These are phyloP conservation scores for Camellia lanceoleosa DNA, from an alignment of 148 eudicot species.

Conservation along the genomic window DNA sequence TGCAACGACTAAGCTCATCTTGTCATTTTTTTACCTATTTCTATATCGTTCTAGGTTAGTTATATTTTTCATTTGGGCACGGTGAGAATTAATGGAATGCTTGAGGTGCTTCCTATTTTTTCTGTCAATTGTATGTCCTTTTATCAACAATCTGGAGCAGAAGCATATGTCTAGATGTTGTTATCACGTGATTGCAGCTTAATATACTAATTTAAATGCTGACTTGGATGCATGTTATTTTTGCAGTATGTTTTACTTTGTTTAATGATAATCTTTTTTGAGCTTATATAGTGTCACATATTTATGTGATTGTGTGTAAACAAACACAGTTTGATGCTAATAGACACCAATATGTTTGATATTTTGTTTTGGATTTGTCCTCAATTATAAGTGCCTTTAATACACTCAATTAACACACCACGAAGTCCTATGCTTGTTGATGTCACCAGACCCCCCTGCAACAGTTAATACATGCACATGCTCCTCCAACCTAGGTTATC, in stretches of 20 bases:
- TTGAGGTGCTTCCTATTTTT: background rate
- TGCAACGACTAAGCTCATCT: background rate
- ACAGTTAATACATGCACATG: background rate
- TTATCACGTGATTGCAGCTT: background rate
- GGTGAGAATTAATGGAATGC: background rate
- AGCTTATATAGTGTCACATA: background rate
- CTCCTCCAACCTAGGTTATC: background rate
- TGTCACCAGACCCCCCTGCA: too few species aligned
- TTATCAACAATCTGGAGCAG: background rate
- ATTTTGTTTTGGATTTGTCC: background rate
- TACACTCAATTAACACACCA: background rate
- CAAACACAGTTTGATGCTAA: background rate
- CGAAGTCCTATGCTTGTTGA: too few species aligned
- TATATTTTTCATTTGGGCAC: background rate
- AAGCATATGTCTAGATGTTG: background rate
- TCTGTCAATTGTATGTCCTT: background rate
- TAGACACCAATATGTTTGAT: background rate
- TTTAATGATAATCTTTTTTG: background rate
- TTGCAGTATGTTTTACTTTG: background rate
- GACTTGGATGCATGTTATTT: background rate
- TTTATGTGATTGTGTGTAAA: too few species aligned
- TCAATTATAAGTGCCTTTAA: background rate
- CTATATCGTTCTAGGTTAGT: background rate
- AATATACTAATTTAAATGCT: background rate
- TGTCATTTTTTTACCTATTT: background rate